Base-by-base conservation (phyloP, 345 rosid species). In the Eucalyptus shirleyi region DNA sequence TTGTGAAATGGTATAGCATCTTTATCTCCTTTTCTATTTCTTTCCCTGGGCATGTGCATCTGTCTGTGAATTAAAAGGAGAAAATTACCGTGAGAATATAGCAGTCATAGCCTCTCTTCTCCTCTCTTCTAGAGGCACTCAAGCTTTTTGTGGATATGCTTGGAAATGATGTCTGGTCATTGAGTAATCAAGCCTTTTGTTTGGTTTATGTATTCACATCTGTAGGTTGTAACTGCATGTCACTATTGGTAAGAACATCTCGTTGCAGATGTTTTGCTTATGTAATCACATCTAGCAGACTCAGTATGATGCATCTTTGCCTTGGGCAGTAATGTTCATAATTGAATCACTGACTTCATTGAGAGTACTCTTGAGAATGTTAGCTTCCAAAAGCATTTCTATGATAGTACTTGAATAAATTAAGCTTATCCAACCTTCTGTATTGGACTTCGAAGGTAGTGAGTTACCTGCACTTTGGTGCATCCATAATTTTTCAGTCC, bases 1-100 rank as follows among this genome's bases (percentile, higher is more conserved):
- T 30, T 87, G 91, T 85, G 91, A 87, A 86, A 91, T 92, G 97
- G 98, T 96, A 92, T 26, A 55, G 34, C 53, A 50, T 90, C 65
- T 59, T 19, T 42, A 80, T 40, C 69, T 82, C 56, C 60, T 81
- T 15, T 24, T 87, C 88, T 82, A 87, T 86, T 26, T 49, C 85
- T 40, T 40, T 77, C 47, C 83, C 47, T 77, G 28, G 42, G 85
- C 85, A 77, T 77, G 85, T 77, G 85, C 85, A 77, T 77, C 83
- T 37, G 47, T 34, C 17, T 19, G 47, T 40, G 47, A 21, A 77
- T 77, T 40, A 77, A 77, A 37, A 77, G 85, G 85, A 40, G 47
- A 77, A 40, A 77, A 77, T 77, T 40, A 14, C 28, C 7, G 0
- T 28, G 47, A 77, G 85, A 40, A 77, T 77, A 77, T 77, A 26